Percentiles rank a stretch among this genome's conserved stretches.
These are phyloP conservation scores for Dichomitus squalens DNA, from an alignment of 1,284 basidiomycete genomes.

Conservation along the genomic window DNA sequence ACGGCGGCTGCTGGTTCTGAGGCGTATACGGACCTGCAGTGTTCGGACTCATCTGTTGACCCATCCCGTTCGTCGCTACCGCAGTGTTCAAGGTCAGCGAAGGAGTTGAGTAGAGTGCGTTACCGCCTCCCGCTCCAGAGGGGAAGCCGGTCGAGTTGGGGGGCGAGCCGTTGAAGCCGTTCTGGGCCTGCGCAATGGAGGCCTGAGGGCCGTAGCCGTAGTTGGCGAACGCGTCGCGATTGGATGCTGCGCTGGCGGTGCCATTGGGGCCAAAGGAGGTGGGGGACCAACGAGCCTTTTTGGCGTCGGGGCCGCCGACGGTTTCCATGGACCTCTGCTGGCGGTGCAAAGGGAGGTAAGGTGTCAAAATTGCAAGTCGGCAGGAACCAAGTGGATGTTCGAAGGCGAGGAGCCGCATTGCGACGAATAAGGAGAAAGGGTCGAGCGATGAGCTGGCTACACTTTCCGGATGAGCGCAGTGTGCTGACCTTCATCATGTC, in stretches of 20 bases:
- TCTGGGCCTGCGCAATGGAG: constrained; percentile 47
- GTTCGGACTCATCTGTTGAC: constrained; percentile 70
- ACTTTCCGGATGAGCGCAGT: neutral
- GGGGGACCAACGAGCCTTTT: constrained; percentile 86
- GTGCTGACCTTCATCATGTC: constrained; percentile 84
- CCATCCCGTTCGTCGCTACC: constrained; percentile 51
- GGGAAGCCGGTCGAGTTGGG: constrained; percentile 44
- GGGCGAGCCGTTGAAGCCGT: constrained; percentile 50
- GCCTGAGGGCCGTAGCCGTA: constrained; percentile 82
- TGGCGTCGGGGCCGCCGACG: constrained; percentile 77
- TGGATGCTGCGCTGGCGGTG: constrained; percentile 33
- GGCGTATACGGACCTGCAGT: constrained; percentile 43
- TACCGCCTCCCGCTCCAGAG: constrained; percentile 24
- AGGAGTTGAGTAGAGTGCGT: constrained; percentile 72
- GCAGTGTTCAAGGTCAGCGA: constrained; percentile 68
- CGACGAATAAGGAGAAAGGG: no score
- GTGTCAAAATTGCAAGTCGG: no score
- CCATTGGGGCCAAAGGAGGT: constrained; percentile 53
- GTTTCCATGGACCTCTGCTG: constrained; percentile 77
- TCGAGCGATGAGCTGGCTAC: constrained; percentile 3
- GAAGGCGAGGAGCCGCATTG: no score
- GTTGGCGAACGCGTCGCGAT: constrained; percentile 76
- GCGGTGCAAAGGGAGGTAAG: no score
- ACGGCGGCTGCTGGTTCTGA: constrained; percentile 44
- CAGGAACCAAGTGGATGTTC: no score